Evolutionary conservation across 2,329 filamentous ascomycete species (phyloP), one percentile per base, ranked within the genome.

Genomic region (Cordyceps cicadae): DNA sequence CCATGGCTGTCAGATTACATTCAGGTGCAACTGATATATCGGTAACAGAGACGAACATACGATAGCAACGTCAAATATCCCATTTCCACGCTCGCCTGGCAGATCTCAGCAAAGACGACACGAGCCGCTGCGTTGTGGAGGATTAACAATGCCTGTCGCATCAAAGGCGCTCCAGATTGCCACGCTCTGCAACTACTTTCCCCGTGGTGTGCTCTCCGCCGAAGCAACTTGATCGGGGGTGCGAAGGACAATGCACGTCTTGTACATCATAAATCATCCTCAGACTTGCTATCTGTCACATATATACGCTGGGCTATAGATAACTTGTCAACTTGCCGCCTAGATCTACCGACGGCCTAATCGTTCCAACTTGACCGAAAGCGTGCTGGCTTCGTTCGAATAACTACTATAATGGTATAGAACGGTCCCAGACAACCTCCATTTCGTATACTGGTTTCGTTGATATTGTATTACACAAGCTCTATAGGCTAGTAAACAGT

Each of bases 391-490:
- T 37, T 37, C 8, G 11, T 21, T 46, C 11, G 21, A 2, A 46
- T 46, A 7, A 46, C 43, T 21, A 11, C 9, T 3, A 46, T 1
- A n/a, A 19, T 21, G 43, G 19, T 46, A 46, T n/a, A 12, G 19
- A 7, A 21, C 9, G 9, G 7, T 8, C 7, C 7, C 43, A 12
- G n/a, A 3, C 19, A n/a, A 19, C 8, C n/a, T 51, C 19, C 24
- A 17, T 34, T 8, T 12, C 19, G 17, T 43, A 43, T 43, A 15
- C n/a, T 49, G 12, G 3, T 43, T 52, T 45, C 48, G 26, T 45
- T 52, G 34, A 15, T 52, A 59, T 59, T 59, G 48, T 59, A 52
- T 59, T 59, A 59, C 55, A 58, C 45, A 51, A 17, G 55, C 46
- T 58, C 24, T 41, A 58, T 56, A 19, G 45, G 46, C 55, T 49